A percentile compares a stretch with the other conserved stretches of the same genome.
Conservation (phyloP, 441 rosid species). For the Populus hybrid region DNA sequence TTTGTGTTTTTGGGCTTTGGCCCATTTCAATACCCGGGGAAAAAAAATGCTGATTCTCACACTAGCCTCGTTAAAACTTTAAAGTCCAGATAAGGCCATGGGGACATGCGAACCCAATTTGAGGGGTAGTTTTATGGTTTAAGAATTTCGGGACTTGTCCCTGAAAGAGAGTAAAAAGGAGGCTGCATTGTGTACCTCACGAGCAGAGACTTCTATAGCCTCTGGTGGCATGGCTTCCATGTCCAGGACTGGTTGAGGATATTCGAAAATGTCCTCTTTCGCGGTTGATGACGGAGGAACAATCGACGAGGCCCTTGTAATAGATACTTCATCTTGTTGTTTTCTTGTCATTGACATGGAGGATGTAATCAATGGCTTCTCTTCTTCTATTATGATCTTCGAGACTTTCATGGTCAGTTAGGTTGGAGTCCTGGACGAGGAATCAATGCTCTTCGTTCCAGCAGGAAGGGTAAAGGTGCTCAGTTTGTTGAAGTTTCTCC, state of each 20-base stretch:
- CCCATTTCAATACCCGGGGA: too few relatives aligned
- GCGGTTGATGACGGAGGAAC: neutral
- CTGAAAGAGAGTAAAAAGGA: neutral
- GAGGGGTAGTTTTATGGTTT: neutral
- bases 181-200: neutral
- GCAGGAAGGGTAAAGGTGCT: too few relatives aligned
- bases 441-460: too few relatives aligned
- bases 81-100: neutral
- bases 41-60: too few relatives aligned
- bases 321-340: neutral
- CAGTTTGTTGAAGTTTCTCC: too few relatives aligned
- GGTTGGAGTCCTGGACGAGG: neutral
- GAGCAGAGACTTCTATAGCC: neutral
- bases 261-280: neutral
- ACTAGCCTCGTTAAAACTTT: neutral
- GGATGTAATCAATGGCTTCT: neutral
- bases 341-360: neutral
- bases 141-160: neutral
- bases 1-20: too few relatives aligned
- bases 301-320: too few relatives aligned
- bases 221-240: neutral
- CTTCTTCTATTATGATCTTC: neutral
- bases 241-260: neutral
- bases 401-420: neutral
- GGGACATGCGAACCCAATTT: neutral